Evolutionary conservation across 257 asterid species (phyloP).

Genomic region (Datura wrightii): DNA sequence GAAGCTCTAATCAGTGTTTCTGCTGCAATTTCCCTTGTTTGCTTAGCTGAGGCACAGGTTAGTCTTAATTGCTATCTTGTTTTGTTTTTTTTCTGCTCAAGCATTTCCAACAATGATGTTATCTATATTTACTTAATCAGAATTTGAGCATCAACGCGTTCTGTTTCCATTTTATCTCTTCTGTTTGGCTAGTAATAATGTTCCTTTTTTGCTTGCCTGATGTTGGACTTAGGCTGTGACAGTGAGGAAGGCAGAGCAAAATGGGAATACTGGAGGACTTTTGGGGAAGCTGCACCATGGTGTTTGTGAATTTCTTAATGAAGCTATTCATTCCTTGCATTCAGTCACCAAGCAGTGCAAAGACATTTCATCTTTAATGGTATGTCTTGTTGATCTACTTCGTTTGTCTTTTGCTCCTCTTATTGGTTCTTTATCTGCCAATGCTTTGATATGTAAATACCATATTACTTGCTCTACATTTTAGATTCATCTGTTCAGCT

Average conservation of each 20-base stretch:
- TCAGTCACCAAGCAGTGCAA: constrained; percentile 52
- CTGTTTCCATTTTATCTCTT: not conserved
- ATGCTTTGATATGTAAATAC: not conserved
- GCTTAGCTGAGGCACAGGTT: constrained; percentile 87
- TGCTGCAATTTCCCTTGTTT: constrained; percentile 57
- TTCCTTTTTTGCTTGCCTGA: not conserved
- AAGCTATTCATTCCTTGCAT: constrained; percentile 49
- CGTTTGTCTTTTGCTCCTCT: not conserved
- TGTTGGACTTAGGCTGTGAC: constrained; percentile 57
- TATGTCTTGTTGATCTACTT: constrained; percentile 35
- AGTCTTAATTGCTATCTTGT: not conserved
- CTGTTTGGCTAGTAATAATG: not conserved
- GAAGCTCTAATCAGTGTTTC: constrained; percentile 53
- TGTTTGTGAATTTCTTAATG: constrained; percentile 55
- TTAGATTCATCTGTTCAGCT: not conserved
- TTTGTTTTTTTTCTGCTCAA: not conserved
- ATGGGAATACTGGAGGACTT: constrained; percentile 58
- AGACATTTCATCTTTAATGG: constrained; percentile 59
- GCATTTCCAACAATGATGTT: not conserved
- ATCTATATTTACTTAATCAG: not conserved
- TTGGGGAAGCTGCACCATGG: constrained; percentile 71
- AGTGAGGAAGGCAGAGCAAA: constrained; percentile 68
- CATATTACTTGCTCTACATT: not conserved
- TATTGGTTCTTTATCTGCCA: not conserved
- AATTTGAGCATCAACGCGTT: not conserved